These are phyloP conservation scores for Myochromella boudieri DNA, from an alignment of 768 basidiomycete species.

Conservation along the genomic window DNA sequence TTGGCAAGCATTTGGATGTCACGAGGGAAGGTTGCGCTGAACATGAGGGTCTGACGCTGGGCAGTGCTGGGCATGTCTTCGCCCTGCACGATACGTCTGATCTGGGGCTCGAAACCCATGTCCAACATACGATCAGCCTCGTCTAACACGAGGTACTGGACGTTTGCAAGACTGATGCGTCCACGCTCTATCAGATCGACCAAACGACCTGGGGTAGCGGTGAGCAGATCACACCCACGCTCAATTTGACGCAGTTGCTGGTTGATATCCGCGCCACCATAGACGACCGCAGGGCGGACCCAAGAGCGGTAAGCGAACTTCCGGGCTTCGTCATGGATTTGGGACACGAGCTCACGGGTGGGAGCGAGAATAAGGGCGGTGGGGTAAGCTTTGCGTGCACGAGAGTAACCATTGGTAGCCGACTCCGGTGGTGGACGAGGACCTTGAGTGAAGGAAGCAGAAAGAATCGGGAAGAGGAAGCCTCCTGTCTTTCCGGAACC, in stretches of 20 bases:
- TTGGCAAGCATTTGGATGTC: constrained; percentile 97
- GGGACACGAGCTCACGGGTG: constrained; percentile 97
- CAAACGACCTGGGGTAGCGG: constrained; percentile 95
- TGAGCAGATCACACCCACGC: constrained; percentile 94
- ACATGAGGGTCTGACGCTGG: constrained; percentile 98
- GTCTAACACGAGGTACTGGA: constrained; percentile 97
- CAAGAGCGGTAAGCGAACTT: constrained; percentile 99
- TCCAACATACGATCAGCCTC: constrained; percentile 99
- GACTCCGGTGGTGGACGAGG: constrained; percentile 71
- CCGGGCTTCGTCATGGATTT: constrained; percentile 98
- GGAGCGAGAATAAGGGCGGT: constrained; percentile 98
- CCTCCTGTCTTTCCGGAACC: constrained; percentile 99
- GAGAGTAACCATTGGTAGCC: constrained; percentile 51
- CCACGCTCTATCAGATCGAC: constrained; percentile 99
- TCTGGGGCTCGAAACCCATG: constrained; percentile 99
- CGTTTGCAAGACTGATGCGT: constrained; percentile 92
- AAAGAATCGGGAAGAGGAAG: constrained; percentile 98
- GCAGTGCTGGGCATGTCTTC: constrained; percentile 96
- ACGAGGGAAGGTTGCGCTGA: constrained; percentile 97
- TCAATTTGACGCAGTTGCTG: constrained; percentile 92
- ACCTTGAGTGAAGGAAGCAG: constrained; percentile 83
- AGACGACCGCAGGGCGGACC: constrained; percentile 98
- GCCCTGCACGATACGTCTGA: constrained; percentile 95
- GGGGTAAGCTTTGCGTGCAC: constrained; percentile 88
- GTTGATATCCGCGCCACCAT: constrained; percentile 98